A percentile compares a stretch with the other conserved stretches of the same genome.
phyloP scores from a whole-genome alignment of 2,329 filamentous ascomycete species.

The Fusarium avenaceum region DNA sequence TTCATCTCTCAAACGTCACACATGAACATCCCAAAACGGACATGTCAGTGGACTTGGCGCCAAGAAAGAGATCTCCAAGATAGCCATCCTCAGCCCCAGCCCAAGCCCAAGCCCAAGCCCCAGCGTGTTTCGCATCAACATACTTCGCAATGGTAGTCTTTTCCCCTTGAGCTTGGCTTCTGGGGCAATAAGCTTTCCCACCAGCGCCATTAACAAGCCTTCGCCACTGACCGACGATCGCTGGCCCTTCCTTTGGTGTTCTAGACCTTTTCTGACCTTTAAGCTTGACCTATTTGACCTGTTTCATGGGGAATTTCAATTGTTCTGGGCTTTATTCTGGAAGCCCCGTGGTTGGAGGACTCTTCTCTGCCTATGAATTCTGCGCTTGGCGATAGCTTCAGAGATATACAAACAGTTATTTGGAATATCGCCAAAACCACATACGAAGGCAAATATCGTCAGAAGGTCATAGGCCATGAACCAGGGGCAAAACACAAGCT shows the following conservation, averaged over 20 bases:
- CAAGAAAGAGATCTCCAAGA: background rate
- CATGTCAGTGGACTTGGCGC: constrained; percentile 13
- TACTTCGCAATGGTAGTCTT: background rate
- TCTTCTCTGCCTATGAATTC: background rate
- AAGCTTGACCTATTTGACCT: constrained; percentile 5
- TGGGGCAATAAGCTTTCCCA: constrained; percentile 40
- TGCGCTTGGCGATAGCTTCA: constrained; percentile 4
- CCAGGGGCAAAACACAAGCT: background rate
- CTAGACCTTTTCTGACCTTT: constrained; percentile 27
- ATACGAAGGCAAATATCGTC: background rate
- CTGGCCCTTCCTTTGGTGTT: constrained; percentile 16
- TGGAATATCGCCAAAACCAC: constrained; percentile 9
- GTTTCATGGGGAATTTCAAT: constrained; percentile 1
- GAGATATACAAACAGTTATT: constrained; percentile 5
- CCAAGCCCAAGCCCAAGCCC: background rate
- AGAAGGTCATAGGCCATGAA: background rate
- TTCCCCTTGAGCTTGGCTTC: constrained; percentile 15
- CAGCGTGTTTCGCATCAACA: constrained; percentile 1
- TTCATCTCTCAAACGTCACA: constrained; percentile 1
- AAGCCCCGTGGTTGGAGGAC: background rate
- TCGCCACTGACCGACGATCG: constrained; percentile 29
- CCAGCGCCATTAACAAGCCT: constrained; percentile 34
- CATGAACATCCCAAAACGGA: constrained; percentile 19
- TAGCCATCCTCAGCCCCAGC: constrained; percentile 1
- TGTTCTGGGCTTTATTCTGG: constrained; percentile 24